Evolutionary conservation across 495 filamentous ascomycete genomes (phyloP).

Genomic region (Aspergillus kassunensis): DNA sequence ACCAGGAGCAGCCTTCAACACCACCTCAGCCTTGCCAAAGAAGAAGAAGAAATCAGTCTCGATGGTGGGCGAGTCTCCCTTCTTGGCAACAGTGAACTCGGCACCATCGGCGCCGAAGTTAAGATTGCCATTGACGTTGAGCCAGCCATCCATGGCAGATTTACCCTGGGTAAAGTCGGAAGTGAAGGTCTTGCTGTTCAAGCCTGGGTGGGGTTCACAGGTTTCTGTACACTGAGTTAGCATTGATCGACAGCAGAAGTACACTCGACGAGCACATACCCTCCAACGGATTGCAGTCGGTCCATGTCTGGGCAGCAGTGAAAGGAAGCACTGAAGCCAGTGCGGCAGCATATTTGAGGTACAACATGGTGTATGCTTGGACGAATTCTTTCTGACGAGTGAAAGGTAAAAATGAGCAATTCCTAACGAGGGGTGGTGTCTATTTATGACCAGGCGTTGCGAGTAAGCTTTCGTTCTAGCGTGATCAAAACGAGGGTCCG

Average conservation of each 20-base stretch:
- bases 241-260: neutral
- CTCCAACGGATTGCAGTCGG: conserved; percentile 40
- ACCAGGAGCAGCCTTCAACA: conserved; percentile 68
- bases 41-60: conserved; percentile 72
- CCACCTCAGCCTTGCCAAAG: conserved; percentile 68
- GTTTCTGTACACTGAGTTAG: conserved; percentile 23
- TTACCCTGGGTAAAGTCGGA: conserved; percentile 63
- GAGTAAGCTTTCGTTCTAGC: conserved; percentile 5
- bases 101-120: conserved; percentile 51
- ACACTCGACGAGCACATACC: conserved; percentile 17
- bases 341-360: conserved; percentile 33
- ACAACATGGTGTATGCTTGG: conserved; percentile 22
- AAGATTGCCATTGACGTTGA: conserved; percentile 54
- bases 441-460: conserved; percentile 9
- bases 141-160: conserved; percentile 52
- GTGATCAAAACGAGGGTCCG: conserved; percentile 7
- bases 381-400: neutral
- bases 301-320: conserved; percentile 44
- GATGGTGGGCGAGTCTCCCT: conserved; percentile 71
- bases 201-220: conserved; percentile 62
- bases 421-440: neutral
- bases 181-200: conserved; percentile 51
- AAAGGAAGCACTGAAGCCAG: conserved; percentile 35
- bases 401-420: conserved; percentile 6
- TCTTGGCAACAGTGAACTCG: conserved; percentile 66